Evolutionary conservation across 352 stramenopile species (phyloP).

Genomic region (Globisporangium ultimum): DNA sequence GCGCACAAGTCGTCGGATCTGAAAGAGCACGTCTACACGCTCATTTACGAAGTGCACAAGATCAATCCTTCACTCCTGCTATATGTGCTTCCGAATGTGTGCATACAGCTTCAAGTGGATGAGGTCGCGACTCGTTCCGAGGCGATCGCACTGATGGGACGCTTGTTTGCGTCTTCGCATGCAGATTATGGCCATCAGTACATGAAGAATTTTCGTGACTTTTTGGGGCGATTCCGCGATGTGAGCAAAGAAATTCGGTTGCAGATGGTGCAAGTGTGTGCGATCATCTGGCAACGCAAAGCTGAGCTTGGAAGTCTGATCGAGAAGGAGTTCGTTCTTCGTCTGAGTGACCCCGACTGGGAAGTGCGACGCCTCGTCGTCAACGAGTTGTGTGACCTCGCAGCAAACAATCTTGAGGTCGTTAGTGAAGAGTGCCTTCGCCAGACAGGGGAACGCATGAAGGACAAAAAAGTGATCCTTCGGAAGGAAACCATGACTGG

Average conservation of each 20-base stretch:
- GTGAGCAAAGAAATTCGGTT: slow-evolving; percentile 85
- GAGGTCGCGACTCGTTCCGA: slow-evolving; percentile 78
- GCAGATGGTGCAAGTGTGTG: slow-evolving; percentile 75
- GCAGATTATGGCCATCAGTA: slow-evolving; percentile 74
- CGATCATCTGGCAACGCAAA: slow-evolving; percentile 75
- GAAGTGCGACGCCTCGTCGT: slow-evolving; percentile 77
- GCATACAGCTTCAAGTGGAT: slow-evolving; percentile 83
- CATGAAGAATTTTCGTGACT: slow-evolving; percentile 84
- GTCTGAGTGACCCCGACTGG: slow-evolving; percentile 78
- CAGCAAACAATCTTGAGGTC: slow-evolving; percentile 59
- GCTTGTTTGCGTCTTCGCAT: slow-evolving; percentile 72
- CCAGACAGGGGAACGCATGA: slow-evolving; percentile 82
- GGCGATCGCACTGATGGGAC: slow-evolving; percentile 69
- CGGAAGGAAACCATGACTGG: slow-evolving; percentile 89
- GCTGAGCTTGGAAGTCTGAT: slow-evolving; percentile 47
- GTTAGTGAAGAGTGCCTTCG: slow-evolving; percentile 68
- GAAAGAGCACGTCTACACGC: slow-evolving; percentile 78
- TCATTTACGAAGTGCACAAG: slow-evolving; percentile 85
- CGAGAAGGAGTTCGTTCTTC: slow-evolving; percentile 71
- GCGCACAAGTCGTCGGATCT: slow-evolving; percentile 41
- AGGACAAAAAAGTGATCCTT: slow-evolving; percentile 79
- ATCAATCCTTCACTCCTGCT: slow-evolving; percentile 70
- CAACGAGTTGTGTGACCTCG: slow-evolving; percentile 80
- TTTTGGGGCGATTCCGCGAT: slow-evolving; percentile 82
- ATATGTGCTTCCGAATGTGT: slow-evolving; percentile 85